These are phyloP conservation scores for Penicillium soppii DNA, from an alignment of 495 filamentous ascomycete genomes.

Conservation along the genomic window DNA sequence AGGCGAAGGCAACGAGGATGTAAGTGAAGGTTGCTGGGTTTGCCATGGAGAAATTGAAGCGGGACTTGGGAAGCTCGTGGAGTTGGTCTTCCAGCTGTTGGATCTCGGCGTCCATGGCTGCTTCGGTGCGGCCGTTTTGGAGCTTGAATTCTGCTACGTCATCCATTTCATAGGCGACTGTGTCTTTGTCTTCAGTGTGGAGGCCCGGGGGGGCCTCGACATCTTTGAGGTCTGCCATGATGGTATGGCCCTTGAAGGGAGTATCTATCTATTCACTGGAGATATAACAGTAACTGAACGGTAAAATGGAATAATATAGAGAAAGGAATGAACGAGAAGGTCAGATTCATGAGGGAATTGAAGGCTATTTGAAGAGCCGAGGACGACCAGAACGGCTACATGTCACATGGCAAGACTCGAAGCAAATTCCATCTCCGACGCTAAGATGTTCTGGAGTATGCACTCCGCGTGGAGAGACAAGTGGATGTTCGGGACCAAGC, in stretches of 20 bases:
- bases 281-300: neutral
- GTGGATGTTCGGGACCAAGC: neutral
- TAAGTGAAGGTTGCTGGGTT: conserved; percentile 54
- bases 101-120: conserved; percentile 39
- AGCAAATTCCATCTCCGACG: no score
- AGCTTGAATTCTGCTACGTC: conserved; percentile 28
- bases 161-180: conserved; percentile 25
- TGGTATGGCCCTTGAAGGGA: neutral
- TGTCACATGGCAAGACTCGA: no score
- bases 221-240: conserved; percentile 34
- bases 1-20: conserved; percentile 61
- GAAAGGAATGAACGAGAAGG: no score
- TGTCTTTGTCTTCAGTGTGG: conserved; percentile 33
- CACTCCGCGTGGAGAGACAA: conserved; percentile 1
- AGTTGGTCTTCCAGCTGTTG: conserved; percentile 33
- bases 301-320: no score
- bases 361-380: no score
- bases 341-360: no score
- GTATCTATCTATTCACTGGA: neutral
- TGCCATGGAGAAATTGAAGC: conserved; percentile 28
- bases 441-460: neutral
- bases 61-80: conserved; percentile 25
- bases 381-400: no score
- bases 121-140: conserved; percentile 25
- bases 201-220: conserved; percentile 24